Percentiles rank a stretch among this genome's conserved stretches.
phyloP scores from a whole-genome alignment of 345 rosid genomes.

The Ceriops decandra region DNA sequence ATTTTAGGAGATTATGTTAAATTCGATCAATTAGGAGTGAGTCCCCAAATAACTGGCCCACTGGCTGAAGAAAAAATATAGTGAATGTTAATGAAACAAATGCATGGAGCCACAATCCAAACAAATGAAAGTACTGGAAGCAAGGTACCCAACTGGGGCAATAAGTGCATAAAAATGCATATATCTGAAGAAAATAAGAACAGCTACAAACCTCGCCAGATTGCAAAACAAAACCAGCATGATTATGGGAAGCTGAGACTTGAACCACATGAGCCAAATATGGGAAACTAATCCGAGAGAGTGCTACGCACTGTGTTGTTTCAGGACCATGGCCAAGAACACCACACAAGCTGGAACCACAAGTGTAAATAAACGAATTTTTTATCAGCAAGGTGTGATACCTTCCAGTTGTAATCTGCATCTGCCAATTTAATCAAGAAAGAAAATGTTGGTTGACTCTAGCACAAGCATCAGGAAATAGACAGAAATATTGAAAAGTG shows the following conservation, averaged over 20 bases:
- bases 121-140: too few relatives aligned
- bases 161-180: not conserved
- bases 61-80: too few relatives aligned
- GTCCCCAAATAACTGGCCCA: too few relatives aligned
- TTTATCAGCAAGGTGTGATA: constrained; percentile 83
- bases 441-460: constrained; percentile 6
- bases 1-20: too few relatives aligned
- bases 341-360: constrained; percentile 86
- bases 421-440: constrained; percentile 40
- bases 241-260: constrained; percentile 89
- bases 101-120: too few relatives aligned
- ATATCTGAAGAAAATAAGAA: not conserved
- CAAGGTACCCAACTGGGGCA: not conserved
- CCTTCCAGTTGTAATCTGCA: constrained; percentile 93
- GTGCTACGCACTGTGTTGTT: constrained; percentile 84
- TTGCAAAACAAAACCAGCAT: constrained; percentile 77
- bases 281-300: constrained; percentile 68
- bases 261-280: constrained; percentile 55
- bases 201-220: constrained; percentile 79
- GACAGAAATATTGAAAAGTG: not conserved
- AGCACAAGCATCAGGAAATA: constrained; percentile 1
- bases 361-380: constrained; percentile 82
- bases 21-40: too few relatives aligned
- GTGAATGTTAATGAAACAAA: too few relatives aligned
- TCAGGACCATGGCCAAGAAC: constrained; percentile 95